Percentiles rank a stretch among this genome's conserved stretches.
These are phyloP conservation scores for Mikania micrantha DNA, from an alignment of 129 eudicot genomes.

Conservation along the genomic window DNA sequence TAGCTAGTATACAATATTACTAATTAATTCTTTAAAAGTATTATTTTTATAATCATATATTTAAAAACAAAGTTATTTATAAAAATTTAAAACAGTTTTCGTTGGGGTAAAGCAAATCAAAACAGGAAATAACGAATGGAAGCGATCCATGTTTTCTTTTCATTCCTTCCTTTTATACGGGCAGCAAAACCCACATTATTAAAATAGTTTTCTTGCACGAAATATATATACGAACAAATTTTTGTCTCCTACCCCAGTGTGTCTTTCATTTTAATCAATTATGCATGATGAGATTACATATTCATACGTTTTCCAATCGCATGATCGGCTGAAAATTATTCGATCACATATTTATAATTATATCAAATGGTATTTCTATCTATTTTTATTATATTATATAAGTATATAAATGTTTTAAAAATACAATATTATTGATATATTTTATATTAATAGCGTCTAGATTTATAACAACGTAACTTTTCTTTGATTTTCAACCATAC, in stretches of 20 bases:
- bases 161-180: not conserved
- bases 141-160: not conserved
- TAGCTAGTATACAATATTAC: too few relatives aligned
- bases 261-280: not conserved
- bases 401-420: too few relatives aligned
- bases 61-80: too few relatives aligned
- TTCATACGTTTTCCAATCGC: slow-evolving; percentile 1
- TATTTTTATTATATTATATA: too few relatives aligned
- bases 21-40: too few relatives aligned
- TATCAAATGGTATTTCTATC: too few relatives aligned
- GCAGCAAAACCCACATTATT: not conserved
- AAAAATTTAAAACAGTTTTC: not conserved
- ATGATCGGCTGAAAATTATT: not conserved
- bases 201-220: slow-evolving; percentile 18
- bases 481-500: too few relatives aligned
- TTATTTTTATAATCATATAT: too few relatives aligned
- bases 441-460: too few relatives aligned
- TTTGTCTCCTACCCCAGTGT: not conserved
- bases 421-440: too few relatives aligned
- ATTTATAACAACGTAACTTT: too few relatives aligned
- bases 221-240: too few relatives aligned
- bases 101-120: not conserved
- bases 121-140: not conserved
- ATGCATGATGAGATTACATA: not conserved
- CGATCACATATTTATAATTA: not conserved